These are phyloP conservation scores for Trichosporon faecale DNA, from an alignment of 1,284 basidiomycete genomes.

Conservation along the genomic window DNA sequence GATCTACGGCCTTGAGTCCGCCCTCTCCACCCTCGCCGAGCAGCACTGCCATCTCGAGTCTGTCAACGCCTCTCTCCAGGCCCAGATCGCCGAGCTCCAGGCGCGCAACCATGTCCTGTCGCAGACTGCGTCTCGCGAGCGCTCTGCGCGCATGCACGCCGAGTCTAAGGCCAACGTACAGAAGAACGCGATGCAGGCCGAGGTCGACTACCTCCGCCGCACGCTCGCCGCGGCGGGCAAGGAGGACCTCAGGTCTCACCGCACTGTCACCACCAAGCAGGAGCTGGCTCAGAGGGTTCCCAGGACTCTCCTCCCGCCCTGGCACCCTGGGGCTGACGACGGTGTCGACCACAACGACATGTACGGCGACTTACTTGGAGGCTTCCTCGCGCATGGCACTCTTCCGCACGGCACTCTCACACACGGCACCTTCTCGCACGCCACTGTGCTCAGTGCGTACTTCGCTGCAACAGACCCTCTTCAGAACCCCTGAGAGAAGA, in stretches of 20 bases:
- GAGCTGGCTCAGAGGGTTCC: neutral
- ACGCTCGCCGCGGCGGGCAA: neutral
- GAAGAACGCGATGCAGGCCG: neutral
- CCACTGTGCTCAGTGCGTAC: too few relatives aligned
- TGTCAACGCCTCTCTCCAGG: neutral
- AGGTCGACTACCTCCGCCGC: neutral
- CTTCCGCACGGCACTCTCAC: too few relatives aligned
- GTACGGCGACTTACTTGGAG: neutral
- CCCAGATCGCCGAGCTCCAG: neutral
- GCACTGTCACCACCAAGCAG: neutral
- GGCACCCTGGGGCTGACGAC: neutral
- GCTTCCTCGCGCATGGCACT: neutral
- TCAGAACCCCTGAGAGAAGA: too few relatives aligned
- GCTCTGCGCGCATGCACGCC: neutral
- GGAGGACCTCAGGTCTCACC: neutral
- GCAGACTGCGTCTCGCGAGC: neutral
- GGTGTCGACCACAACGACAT: neutral
- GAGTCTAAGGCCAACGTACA: neutral
- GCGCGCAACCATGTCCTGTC: neutral
- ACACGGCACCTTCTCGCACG: too few relatives aligned
- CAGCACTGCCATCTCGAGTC: neutral
- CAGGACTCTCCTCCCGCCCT: neutral
- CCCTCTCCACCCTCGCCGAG: neutral
- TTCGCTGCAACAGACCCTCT: too few relatives aligned
- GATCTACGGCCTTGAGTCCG: neutral